Evolutionary conservation across 441 rosid genomes (phyloP).

Genomic region (Manihot esculenta): DNA sequence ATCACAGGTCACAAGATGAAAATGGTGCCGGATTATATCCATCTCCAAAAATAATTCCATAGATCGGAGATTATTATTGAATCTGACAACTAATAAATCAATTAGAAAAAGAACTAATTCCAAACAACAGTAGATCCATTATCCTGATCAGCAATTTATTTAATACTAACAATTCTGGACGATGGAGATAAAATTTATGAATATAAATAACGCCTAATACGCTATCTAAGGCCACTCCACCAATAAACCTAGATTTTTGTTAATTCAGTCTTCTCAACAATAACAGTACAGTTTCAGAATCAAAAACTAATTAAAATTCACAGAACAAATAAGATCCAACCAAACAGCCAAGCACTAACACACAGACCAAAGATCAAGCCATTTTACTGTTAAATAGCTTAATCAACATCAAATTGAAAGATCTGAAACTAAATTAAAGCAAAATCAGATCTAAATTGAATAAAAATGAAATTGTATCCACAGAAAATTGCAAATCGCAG

Average conservation of each 20-base stretch:
- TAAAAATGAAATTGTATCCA: constrained; percentile 1
- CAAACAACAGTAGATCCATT: background rate
- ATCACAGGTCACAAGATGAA: background rate
- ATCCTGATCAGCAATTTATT: background rate
- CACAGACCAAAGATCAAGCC: background rate
- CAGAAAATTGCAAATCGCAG: background rate
- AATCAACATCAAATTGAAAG: background rate
- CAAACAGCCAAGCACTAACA: background rate
- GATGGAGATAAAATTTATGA: background rate
- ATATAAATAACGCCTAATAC: too few species aligned
- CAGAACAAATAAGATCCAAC: background rate
- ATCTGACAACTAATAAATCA: background rate
- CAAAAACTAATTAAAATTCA: too few species aligned
- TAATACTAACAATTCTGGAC: background rate
- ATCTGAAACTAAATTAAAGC: background rate
- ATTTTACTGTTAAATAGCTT: background rate
- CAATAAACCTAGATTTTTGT: background rate
- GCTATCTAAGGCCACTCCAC: too few species aligned
- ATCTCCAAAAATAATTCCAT: background rate
- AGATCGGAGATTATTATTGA: too few species aligned
- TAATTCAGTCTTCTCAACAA: background rate
- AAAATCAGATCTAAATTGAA: constrained; percentile 12
- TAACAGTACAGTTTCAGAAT: background rate
- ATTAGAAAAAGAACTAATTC: background rate
- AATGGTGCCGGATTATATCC: background rate